Base-by-base conservation (phyloP, 371 early-diverging fungal species). In the Chytridiales sp. region DNA sequence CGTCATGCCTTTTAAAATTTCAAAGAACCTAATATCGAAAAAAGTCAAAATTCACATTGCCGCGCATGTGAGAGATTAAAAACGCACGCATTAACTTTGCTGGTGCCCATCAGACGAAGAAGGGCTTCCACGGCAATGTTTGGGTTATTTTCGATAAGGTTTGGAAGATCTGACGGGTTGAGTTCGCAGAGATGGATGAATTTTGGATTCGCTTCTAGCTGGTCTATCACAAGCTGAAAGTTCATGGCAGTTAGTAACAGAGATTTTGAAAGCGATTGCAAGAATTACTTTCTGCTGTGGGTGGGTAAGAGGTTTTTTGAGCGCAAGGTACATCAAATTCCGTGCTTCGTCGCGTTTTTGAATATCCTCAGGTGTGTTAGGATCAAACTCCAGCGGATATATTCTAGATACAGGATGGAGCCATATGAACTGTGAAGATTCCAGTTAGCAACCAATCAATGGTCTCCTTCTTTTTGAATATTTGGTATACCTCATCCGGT, bases 71-170 rank as follows among this genome's bases (percentile, higher is more conserved):
- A n/a, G n/a, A n/a, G n/a, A n/a, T n/a, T n/a, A 26, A 19, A 35
- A 36, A 5, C 43, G 15, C 43, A 65, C 66, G 64, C 62, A 27
- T 54, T 54, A 22, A 64, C 38, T 32, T 59, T 64, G 19, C 43
- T 19, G 24, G 65, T 34, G 11, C 19, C 31, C 13, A 63, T 40
- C 11, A 70, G 30, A 5, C 61, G 63, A 22, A 54, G 31, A 13
- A 70, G 41, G 11, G 53, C 21, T 9, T 54, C 61, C 24, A 47
- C 43, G 17, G 68, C 68, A 1, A 70, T 17, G 19, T 38, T 67
- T 8, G 63, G 68, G 44, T 70, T 70, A 52, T 56, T 67, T 44
- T 70, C 67, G 26, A 70, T 61, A 5, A 70, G 59, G 26, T 61
- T 40, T 29, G 71, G 61, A 13, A 70, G 47, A 17, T 13, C 19